A percentile compares a stretch with the other conserved stretches of the same genome.
phyloP scores from a whole-genome alignment of 495 filamentous ascomycete genomes.

The Penicillium paradoxum region DNA sequence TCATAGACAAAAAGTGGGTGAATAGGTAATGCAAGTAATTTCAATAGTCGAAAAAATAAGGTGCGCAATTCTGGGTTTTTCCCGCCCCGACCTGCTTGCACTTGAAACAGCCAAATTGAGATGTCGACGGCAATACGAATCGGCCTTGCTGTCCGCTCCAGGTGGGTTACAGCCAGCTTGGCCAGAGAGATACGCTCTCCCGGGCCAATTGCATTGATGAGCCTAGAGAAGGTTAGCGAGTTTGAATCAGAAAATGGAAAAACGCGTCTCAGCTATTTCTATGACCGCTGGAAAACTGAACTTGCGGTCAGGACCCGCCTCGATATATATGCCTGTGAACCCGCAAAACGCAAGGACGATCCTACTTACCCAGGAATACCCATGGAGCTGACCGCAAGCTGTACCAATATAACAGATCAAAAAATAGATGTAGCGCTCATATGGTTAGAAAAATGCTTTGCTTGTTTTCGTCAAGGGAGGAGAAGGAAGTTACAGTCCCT shows the following conservation, averaged over 20 bases:
- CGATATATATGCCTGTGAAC: constrained; percentile 17
- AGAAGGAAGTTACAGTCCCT: too few species aligned
- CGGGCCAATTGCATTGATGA: constrained; percentile 82
- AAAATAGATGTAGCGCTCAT: constrained; percentile 8
- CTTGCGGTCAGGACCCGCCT: too few species aligned
- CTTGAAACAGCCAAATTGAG: constrained; percentile 96
- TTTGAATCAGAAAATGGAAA: neutral
- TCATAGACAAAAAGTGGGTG: constrained; percentile 96
- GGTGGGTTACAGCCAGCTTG: constrained; percentile 71
- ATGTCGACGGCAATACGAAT: constrained; percentile 90
- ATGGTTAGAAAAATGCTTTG: neutral
- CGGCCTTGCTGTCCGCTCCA: constrained; percentile 64
- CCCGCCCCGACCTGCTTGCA: constrained; percentile 79
- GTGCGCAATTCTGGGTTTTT: constrained; percentile 88
- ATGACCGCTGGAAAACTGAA: neutral
- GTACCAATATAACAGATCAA: neutral
- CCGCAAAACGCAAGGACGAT: neutral
- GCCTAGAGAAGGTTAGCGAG: constrained; percentile 46
- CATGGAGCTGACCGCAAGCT: constrained; percentile 23
- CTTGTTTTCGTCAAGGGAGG: too few species aligned
- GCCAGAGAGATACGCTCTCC: constrained; percentile 77
- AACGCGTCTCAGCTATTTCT: neutral
- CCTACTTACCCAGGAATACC: constrained; percentile 44
- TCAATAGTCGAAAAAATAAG: constrained; percentile 85
- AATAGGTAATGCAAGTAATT: constrained; percentile 72